Percentiles rank a stretch among this genome's conserved stretches.
Evolutionary conservation across 148 eudicot species (phyloP).

Genomic region (Selenicereus undatus): DNA sequence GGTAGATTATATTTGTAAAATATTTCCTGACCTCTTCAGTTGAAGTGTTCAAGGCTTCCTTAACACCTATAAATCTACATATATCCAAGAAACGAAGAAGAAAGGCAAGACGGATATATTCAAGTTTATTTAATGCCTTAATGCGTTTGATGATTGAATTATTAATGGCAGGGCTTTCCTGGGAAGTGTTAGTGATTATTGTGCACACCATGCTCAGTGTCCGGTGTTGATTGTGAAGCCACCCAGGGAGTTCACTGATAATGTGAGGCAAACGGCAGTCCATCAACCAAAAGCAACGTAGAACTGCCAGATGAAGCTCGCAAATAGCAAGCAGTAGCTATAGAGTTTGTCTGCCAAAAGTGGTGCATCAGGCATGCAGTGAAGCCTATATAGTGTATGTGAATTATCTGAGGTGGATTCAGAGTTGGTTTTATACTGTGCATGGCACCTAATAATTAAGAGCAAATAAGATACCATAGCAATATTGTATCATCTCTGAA

Average conservation of each 20-base stretch:
- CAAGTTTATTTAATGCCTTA: too few species aligned
- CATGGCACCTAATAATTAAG: too few species aligned
- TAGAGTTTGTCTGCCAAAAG: background rate
- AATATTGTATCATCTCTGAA: too few species aligned
- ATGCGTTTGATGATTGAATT: too few species aligned
- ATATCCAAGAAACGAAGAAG: too few species aligned
- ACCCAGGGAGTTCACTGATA: constrained; percentile 25
- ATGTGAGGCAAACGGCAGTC: background rate
- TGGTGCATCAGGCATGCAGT: background rate
- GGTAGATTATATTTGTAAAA: too few species aligned
- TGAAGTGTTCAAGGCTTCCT: too few species aligned
- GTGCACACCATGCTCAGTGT: constrained; percentile 54
- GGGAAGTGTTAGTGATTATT: constrained; percentile 62
- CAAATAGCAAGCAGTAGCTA: background rate
- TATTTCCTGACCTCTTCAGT: too few species aligned
- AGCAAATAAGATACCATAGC: too few species aligned
- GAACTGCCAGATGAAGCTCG: background rate
- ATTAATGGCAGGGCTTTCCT: constrained; percentile 41
- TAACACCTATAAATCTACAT: too few species aligned
- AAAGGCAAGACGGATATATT: too few species aligned
- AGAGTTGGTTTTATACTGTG: background rate
- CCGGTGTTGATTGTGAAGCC: constrained; percentile 55
- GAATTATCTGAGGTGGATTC: background rate
- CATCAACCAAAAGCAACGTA: background rate
- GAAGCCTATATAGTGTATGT: too few species aligned